Evolutionary conservation across 352 stramenopile genomes (phyloP).

Genomic region (Aphanomyces cochlioides): DNA sequence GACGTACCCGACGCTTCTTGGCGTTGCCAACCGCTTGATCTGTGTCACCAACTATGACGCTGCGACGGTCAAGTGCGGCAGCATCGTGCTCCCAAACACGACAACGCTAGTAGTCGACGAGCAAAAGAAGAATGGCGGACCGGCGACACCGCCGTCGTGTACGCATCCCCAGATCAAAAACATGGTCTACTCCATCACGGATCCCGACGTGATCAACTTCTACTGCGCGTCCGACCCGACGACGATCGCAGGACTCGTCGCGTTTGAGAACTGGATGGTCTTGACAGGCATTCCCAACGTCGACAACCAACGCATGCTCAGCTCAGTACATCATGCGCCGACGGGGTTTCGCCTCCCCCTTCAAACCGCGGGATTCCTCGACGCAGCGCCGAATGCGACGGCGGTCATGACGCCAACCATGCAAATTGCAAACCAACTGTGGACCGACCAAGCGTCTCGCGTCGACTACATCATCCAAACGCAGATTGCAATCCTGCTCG

Average conservation of each 20-base stretch:
- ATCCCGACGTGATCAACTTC: background rate
- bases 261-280: background rate
- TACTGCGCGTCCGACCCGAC: background rate
- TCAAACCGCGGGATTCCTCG: background rate
- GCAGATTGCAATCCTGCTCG: background rate
- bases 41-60: conserved; percentile 1
- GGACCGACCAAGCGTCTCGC: background rate
- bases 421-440: background rate
- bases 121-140: background rate
- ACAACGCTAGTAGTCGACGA: background rate
- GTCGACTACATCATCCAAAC: conserved; percentile 5
- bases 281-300: background rate
- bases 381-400: background rate
- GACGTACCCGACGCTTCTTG: no score
- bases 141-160: background rate
- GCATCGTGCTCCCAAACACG: background rate
- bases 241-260: background rate
- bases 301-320: background rate
- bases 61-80: background rate
- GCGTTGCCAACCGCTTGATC: no score
- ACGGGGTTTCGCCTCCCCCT: background rate
- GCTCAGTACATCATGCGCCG: background rate
- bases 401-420: background rate
- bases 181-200: conserved; percentile 1
- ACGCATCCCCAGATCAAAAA: conserved; percentile 2